phyloP scores from a whole-genome alignment of 345 rosid species.

The Eucalyptus rudis region DNA sequence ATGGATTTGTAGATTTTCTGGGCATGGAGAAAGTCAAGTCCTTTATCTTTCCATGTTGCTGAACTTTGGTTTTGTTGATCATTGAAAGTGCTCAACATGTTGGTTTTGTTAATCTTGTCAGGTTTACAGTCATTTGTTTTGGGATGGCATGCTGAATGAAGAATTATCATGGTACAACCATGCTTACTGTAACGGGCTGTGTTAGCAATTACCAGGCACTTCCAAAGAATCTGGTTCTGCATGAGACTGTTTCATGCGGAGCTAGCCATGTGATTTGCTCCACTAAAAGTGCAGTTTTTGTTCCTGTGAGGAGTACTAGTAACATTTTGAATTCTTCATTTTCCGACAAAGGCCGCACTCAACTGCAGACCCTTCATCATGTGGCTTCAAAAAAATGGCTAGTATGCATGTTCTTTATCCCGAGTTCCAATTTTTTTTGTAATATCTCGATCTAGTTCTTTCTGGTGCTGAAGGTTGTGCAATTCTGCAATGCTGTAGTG shows the following conservation, averaged over 20 bases:
- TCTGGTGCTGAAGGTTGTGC: background rate
- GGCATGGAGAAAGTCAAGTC: background rate
- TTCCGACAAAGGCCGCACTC: conserved; percentile 16
- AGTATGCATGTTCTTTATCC: conserved; percentile 18
- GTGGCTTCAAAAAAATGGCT: conserved; percentile 32
- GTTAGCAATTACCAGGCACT: conserved; percentile 10
- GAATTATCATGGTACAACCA: conserved; percentile 39
- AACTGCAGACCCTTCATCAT: conserved; percentile 7
- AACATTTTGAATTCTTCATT: conserved; percentile 14
- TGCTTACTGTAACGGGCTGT: conserved; percentile 37
- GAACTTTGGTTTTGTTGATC: background rate
- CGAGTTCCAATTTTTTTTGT: background rate
- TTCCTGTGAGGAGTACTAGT: conserved; percentile 6
- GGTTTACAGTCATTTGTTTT: background rate
- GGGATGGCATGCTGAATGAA: background rate
- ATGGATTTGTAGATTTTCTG: background rate
- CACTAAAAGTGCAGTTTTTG: conserved; percentile 4
- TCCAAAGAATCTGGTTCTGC: conserved; percentile 1
- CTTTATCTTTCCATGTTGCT: background rate
- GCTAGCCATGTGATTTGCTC: conserved; percentile 2
- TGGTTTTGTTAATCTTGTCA: background rate
- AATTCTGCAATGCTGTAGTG: conserved; percentile 17
- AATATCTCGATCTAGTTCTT: background rate
- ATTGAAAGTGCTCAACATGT: background rate
- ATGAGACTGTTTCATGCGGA: conserved; percentile 7